Conservation (phyloP, 345 rosid species). For the Bruguiera gymnorhiza region DNA sequence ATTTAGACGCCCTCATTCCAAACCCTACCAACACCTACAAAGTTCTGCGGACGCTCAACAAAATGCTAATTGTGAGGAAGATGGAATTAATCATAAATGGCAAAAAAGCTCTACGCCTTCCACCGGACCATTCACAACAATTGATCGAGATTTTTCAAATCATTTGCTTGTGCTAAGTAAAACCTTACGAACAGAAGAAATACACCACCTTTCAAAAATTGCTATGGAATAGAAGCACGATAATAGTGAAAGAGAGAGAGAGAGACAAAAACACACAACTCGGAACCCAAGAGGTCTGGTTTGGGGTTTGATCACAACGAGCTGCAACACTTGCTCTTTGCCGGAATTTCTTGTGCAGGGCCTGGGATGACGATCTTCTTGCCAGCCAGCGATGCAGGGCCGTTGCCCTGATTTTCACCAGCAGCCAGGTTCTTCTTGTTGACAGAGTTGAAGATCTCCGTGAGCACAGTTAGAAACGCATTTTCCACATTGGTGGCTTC, state of each 20-base stretch:
- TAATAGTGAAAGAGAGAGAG: constrained; percentile 5
- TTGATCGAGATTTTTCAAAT: constrained; percentile 1
- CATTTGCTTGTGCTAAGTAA: constrained; percentile 18
- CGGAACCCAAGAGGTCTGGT: neutral
- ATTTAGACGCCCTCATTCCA: too few species aligned
- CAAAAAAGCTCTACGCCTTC: too few species aligned
- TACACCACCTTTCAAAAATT: constrained; percentile 29
- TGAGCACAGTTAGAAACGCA: constrained; percentile 63
- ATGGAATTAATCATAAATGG: too few species aligned
- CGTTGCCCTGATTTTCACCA: constrained; percentile 48
- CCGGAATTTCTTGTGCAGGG: constrained; percentile 63
- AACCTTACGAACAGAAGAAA: constrained; percentile 23
- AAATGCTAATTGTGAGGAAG: too few species aligned
- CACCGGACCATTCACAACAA: neutral
- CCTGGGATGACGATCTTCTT: constrained; percentile 69
- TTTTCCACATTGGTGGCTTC: constrained; percentile 69
- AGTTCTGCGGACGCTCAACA: too few species aligned
- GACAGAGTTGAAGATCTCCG: constrained; percentile 65
- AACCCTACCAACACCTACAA: too few species aligned
- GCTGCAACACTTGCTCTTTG: constrained; percentile 57
- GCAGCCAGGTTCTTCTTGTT: constrained; percentile 75
- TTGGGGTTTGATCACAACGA: constrained; percentile 35
- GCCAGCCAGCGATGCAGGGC: constrained; percentile 55
- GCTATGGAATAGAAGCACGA: constrained; percentile 10
- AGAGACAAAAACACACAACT: neutral